Evolutionary conservation across 1,284 basidiomycete species (phyloP).

Genomic region (Cutaneotrichosporon sp.): DNA sequence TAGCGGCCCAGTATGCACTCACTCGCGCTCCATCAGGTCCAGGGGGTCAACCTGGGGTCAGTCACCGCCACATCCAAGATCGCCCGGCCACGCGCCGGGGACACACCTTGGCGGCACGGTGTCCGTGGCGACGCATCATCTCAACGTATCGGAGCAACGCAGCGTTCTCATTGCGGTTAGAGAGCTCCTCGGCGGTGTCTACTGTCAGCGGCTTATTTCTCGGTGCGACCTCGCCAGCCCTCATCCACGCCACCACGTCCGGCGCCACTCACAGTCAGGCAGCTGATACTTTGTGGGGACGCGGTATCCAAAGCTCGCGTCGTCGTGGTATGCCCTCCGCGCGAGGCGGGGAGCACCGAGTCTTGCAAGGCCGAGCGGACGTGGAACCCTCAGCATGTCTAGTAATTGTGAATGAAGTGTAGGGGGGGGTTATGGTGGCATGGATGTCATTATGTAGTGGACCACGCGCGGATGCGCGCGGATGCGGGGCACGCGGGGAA

Average conservation of each 20-base stretch:
- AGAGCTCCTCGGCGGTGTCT: slow-evolving; percentile 70
- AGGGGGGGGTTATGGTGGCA: too few relatives aligned
- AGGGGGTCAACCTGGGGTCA: slow-evolving; percentile 70
- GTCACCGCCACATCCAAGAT: slow-evolving; percentile 55
- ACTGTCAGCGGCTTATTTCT: slow-evolving; percentile 4
- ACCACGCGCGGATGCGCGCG: not conserved
- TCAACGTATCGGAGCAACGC: slow-evolving; percentile 80
- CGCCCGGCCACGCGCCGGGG: too few relatives aligned
- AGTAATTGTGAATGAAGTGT: not conserved
- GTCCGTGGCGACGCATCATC: slow-evolving; percentile 59
- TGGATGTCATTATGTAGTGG: too few relatives aligned
- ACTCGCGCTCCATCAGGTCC: slow-evolving; percentile 75
- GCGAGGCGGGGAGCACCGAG: not conserved
- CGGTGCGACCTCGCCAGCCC: too few relatives aligned
- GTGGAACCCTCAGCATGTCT: slow-evolving; percentile 14
- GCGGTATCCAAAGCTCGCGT: slow-evolving; percentile 69
- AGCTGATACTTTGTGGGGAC: slow-evolving; percentile 61
- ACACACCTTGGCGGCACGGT: slow-evolving; percentile 35
- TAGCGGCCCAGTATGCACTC: slow-evolving; percentile 41
- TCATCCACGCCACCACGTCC: too few relatives aligned
- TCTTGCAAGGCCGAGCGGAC: slow-evolving; percentile 1
- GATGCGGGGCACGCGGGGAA: not conserved
- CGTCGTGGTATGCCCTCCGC: slow-evolving; percentile 61
- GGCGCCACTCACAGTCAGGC: slow-evolving; percentile 74
- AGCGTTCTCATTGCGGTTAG: slow-evolving; percentile 68